Evolutionary conservation across 176 grass and related monocot species (phyloP).

Genomic region (Eleusine indica): DNA sequence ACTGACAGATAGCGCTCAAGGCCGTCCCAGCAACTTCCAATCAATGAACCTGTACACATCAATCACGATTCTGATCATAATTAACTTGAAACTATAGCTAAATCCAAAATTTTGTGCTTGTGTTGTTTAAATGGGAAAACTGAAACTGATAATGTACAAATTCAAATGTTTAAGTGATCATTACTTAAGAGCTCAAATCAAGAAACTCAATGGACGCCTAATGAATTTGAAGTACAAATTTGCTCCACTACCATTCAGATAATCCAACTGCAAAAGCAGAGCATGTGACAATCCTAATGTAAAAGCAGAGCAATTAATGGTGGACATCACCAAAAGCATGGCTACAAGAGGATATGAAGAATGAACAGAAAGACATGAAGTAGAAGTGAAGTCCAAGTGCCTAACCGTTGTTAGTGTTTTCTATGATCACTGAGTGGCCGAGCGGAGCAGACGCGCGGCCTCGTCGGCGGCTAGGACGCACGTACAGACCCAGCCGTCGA

Average conservation of each 20-base stretch:
- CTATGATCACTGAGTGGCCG: not conserved
- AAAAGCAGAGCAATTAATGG: too few relatives aligned
- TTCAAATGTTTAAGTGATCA: not conserved
- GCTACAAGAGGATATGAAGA: not conserved
- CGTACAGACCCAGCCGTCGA: slow-evolving; percentile 39
- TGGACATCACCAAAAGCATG: not conserved
- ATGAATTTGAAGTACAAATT: not conserved
- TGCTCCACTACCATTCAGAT: not conserved
- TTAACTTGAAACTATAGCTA: not conserved
- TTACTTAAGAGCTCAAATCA: not conserved
- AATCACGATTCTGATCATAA: not conserved
- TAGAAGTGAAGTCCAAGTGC: not conserved
- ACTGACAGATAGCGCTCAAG: not conserved
- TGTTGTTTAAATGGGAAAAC: not conserved
- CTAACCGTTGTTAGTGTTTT: not conserved
- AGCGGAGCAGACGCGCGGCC: slow-evolving; percentile 35
- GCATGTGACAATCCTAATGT: too few relatives aligned
- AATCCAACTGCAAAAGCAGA: too few relatives aligned
- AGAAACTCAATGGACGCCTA: not conserved
- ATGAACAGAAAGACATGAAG: not conserved
- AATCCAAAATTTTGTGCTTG: not conserved
- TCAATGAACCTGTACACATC: not conserved
- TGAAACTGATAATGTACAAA: not conserved
- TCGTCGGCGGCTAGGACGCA: slow-evolving; percentile 55
- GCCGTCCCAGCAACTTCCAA: not conserved